Percentiles rank a stretch among this genome's conserved stretches.
phyloP scores from a whole-genome alignment of 2,329 filamentous ascomycete genomes.

The Saccharata proteae region DNA sequence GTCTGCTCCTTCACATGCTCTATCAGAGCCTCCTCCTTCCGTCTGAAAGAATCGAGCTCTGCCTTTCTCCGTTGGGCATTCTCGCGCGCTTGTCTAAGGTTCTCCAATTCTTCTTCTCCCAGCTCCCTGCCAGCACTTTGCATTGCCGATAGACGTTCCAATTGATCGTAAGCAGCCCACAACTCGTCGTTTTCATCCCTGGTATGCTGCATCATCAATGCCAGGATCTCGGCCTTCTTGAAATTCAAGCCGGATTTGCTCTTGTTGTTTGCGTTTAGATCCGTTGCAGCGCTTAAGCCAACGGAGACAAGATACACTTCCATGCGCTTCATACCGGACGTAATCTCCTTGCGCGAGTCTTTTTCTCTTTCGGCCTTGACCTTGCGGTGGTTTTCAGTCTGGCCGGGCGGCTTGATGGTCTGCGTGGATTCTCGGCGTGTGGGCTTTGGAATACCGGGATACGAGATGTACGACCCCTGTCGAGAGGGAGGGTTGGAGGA shows the following conservation, averaged over 20 bases:
- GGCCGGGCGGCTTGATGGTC: background rate
- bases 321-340: slow-evolving; percentile 5
- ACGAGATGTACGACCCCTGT: slow-evolving; percentile 1
- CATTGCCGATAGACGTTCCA: background rate
- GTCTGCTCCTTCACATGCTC: too few relatives aligned
- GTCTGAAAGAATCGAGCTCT: too few relatives aligned
- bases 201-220: slow-evolving; percentile 4
- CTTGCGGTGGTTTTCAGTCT: slow-evolving; percentile 2
- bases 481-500: slow-evolving; percentile 6
- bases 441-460: too few relatives aligned
- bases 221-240: slow-evolving; percentile 8
- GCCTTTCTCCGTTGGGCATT: too few relatives aligned
- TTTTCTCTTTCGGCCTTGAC: slow-evolving; percentile 6
- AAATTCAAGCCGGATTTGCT: slow-evolving; percentile 6
- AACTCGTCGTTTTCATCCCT: background rate
- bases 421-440: too few relatives aligned
- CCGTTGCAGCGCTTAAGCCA: slow-evolving; percentile 1
- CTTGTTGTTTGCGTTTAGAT: slow-evolving; percentile 7
- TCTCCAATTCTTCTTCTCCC: too few relatives aligned
- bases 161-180: background rate
- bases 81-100: too few relatives aligned
- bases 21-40: too few relatives aligned
- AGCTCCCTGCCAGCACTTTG: too few relatives aligned
- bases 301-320: slow-evolving; percentile 4
- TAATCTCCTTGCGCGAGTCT: slow-evolving; percentile 2